A percentile compares a stretch with the other conserved stretches of the same genome.
Conservation (phyloP, 768 basidiomycete genomes). For the Phlegmacium glaucopus region DNA sequence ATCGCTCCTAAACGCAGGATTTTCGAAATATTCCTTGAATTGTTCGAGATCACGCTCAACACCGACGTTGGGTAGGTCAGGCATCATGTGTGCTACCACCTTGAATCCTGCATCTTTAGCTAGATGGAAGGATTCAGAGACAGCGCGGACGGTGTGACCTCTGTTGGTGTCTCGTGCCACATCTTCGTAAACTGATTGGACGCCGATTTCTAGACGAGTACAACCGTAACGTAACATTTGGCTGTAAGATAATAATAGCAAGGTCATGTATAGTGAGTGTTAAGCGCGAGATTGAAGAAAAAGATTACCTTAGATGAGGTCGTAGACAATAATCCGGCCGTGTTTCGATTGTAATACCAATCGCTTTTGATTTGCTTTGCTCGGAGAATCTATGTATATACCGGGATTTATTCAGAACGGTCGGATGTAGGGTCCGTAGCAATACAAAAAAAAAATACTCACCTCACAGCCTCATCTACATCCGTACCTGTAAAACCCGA, state of each 20-base stretch:
- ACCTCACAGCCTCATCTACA: constrained; percentile 95
- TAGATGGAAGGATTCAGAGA: constrained; percentile 95
- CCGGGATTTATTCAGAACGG: too few species aligned
- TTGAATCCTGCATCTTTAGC: constrained; percentile 99
- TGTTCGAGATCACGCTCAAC: constrained; percentile 96
- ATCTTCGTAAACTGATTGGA: constrained; percentile 99
- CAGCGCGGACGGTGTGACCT: constrained; percentile 96
- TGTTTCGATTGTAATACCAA: constrained; percentile 99
- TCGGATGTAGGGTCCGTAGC: not conserved
- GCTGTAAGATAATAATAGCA: too few species aligned
- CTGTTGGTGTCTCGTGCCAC: constrained; percentile 98
- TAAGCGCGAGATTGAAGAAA: not conserved
- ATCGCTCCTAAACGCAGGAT: constrained; percentile 94
- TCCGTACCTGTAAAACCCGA: constrained; percentile 92
- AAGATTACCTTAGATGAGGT: constrained; percentile 80
- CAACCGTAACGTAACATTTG: constrained; percentile 99
- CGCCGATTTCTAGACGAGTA: constrained; percentile 96
- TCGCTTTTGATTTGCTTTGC: constrained; percentile 96
- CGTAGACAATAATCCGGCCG: constrained; percentile 97
- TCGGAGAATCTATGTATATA: constrained; percentile 74
- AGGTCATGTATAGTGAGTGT: not conserved
- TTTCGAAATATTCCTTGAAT: constrained; percentile 99
- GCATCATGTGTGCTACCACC: constrained; percentile 99
- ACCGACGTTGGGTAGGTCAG: constrained; percentile 96
- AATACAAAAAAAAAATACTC: constrained; percentile 4